Conservation (phyloP, 306 rosid genomes). For the Mucuna pruriens region DNA sequence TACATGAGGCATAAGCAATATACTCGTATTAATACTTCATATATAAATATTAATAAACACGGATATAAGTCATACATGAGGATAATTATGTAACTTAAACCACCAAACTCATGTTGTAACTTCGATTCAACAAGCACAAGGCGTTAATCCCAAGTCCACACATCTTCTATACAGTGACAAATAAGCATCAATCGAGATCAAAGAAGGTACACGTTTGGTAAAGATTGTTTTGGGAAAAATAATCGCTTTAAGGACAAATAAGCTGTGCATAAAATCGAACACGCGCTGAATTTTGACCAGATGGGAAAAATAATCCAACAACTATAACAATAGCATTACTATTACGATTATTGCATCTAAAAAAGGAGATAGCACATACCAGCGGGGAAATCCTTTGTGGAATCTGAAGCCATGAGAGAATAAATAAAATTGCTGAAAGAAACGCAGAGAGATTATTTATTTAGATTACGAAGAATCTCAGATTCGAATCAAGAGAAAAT, state of each 20-base stretch:
- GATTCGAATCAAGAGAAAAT: neutral
- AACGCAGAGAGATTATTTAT: neutral
- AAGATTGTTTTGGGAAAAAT: neutral
- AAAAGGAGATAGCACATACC: slow-evolving; percentile 44
- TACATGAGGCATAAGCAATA: neutral
- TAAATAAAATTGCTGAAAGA: slow-evolving; percentile 45
- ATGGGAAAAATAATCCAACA: neutral
- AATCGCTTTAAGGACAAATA: neutral
- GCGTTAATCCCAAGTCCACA: neutral
- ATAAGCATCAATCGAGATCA: slow-evolving; percentile 13
- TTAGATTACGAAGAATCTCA: neutral
- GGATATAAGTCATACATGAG: neutral
- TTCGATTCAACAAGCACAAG: neutral
- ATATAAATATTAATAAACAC: neutral
- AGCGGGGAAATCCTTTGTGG: slow-evolving; percentile 65
- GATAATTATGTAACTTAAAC: neutral
- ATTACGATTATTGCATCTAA: neutral
- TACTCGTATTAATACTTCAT: neutral
- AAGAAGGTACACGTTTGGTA: neutral
- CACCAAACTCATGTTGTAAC: neutral
- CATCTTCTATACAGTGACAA: neutral
- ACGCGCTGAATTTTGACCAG: neutral
- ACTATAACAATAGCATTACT: neutral
- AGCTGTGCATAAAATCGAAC: neutral
- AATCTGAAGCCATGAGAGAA: slow-evolving; percentile 65